Percentiles rank a stretch among this genome's conserved stretches.
Conservation (phyloP, 78 protist genomes). For the Dictyostelium intermedium region DNA sequence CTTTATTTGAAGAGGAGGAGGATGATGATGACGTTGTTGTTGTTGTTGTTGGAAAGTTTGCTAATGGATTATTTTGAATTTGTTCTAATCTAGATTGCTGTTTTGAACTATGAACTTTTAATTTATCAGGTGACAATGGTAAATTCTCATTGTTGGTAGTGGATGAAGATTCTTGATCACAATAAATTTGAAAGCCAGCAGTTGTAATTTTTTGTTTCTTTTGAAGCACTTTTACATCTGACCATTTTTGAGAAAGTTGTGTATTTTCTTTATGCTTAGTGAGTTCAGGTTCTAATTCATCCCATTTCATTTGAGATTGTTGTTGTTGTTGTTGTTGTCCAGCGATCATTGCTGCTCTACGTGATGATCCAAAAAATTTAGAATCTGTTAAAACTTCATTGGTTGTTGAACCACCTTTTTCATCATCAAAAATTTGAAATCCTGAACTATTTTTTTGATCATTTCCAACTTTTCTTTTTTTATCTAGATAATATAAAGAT, state of each 20-base stretch:
- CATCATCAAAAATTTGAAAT: constrained; percentile 50
- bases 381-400: constrained; percentile 18
- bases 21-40: not conserved
- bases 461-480: constrained; percentile 34
- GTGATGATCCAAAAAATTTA: constrained; percentile 32
- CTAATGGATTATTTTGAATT: constrained; percentile 52
- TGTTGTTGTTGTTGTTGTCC: not conserved
- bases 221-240: constrained; percentile 31
- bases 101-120: not conserved
- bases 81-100: not conserved
- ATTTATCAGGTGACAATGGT: constrained; percentile 10
- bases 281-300: constrained; percentile 68
- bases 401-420: not conserved
- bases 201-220: constrained; percentile 28
- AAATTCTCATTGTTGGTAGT: not conserved
- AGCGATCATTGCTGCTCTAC: not conserved
- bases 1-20: not conserved
- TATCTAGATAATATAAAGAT: not conserved
- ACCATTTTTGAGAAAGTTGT: constrained; percentile 25
- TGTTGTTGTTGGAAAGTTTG: constrained; percentile 8
- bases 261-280: constrained; percentile 65
- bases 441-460: not conserved
- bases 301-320: constrained; percentile 12
- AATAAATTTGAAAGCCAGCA: constrained; percentile 35
- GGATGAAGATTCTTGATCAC: constrained; percentile 5